These are phyloP conservation scores for Cyberlindnera suaveolens DNA, from an alignment of 805 yeast genomes.

Conservation along the genomic window DNA sequence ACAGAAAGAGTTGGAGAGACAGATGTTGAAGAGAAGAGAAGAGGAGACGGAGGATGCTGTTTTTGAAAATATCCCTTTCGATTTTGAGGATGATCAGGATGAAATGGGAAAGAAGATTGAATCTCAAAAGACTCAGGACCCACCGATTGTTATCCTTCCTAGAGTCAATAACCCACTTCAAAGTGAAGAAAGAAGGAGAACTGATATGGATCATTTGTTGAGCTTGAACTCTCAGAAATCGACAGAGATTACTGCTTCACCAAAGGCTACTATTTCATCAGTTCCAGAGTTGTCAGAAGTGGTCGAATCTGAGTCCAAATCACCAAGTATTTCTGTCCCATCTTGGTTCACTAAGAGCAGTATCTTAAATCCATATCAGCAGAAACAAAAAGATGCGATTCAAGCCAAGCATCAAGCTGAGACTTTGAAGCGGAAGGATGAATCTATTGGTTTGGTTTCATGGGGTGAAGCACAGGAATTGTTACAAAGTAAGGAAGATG, in stretches of 20 bases:
- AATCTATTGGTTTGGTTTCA: conserved; percentile 36
- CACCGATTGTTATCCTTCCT: background rate
- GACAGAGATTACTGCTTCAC: too few species aligned
- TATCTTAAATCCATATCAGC: conserved; percentile 4
- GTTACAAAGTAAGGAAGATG: conserved; percentile 15
- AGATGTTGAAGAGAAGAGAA: conserved; percentile 3
- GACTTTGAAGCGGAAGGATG: conserved; percentile 3
- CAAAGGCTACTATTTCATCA: background rate
- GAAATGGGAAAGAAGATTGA: background rate
- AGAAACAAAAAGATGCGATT: conserved; percentile 1
- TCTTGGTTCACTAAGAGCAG: conserved; percentile 22
- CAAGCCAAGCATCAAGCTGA: conserved; percentile 5
- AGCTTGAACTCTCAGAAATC: conserved; percentile 2
- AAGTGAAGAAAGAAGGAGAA: conserved; percentile 5
- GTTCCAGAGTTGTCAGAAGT: background rate
- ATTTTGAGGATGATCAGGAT: conserved; percentile 1
- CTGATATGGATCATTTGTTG: conserved; percentile 18
- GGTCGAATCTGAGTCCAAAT: background rate
- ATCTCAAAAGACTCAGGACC: too few species aligned
- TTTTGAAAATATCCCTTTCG: conserved; percentile 26
- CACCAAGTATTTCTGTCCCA: conserved; percentile 11
- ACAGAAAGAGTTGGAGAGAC: conserved; percentile 31
- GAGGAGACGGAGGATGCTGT: conserved; percentile 14
- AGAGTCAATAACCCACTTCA: background rate
- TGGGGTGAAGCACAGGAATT: conserved; percentile 42